A percentile compares a stretch with the other conserved stretches of the same genome.
Evolutionary conservation across 192 early-diverging fungal genomes (phyloP).

Genomic region (Coemansia guatemalensis): DNA sequence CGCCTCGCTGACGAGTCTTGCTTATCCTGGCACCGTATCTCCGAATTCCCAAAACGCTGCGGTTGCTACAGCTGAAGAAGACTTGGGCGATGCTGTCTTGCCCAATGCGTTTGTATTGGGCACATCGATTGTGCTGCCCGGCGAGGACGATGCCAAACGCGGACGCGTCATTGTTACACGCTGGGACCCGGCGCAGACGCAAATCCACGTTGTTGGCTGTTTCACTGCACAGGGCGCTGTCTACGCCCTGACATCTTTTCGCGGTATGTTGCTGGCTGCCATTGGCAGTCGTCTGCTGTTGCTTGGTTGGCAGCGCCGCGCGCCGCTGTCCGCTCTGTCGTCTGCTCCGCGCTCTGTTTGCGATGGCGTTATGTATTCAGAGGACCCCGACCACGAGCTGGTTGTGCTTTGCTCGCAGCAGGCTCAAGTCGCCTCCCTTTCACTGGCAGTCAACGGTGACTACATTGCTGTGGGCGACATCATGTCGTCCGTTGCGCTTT

Average conservation of each 20-base stretch:
- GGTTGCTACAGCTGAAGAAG: not conserved
- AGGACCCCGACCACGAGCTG: constrained; percentile 29
- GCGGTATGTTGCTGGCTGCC: constrained; percentile 65
- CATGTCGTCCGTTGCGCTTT: constrained; percentile 72
- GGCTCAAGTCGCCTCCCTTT: constrained; percentile 61
- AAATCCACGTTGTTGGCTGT: constrained; percentile 56
- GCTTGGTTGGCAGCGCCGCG: constrained; percentile 36
- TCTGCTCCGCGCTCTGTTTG: not conserved
- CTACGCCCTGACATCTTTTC: constrained; percentile 57
- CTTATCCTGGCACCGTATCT: constrained; percentile 1
- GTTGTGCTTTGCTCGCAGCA: constrained; percentile 41
- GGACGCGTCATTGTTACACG: constrained; percentile 74
- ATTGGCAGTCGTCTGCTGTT: constrained; percentile 58
- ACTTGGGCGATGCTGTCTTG: constrained; percentile 6
- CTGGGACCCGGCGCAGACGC: constrained; percentile 49
- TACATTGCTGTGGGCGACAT: constrained; percentile 80
- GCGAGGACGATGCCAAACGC: constrained; percentile 61
- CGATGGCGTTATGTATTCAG: constrained; percentile 3
- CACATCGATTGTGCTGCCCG: constrained; percentile 61
- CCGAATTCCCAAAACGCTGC: not conserved
- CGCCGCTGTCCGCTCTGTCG: not conserved
- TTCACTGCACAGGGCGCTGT: constrained; percentile 63
- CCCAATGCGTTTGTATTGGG: constrained; percentile 69
- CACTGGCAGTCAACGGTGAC: constrained; percentile 63
- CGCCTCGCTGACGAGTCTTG: constrained; percentile 15